Evolutionary conservation across 345 rosid genomes (phyloP).

Genomic region (Eucalyptus cladocalyx): DNA sequence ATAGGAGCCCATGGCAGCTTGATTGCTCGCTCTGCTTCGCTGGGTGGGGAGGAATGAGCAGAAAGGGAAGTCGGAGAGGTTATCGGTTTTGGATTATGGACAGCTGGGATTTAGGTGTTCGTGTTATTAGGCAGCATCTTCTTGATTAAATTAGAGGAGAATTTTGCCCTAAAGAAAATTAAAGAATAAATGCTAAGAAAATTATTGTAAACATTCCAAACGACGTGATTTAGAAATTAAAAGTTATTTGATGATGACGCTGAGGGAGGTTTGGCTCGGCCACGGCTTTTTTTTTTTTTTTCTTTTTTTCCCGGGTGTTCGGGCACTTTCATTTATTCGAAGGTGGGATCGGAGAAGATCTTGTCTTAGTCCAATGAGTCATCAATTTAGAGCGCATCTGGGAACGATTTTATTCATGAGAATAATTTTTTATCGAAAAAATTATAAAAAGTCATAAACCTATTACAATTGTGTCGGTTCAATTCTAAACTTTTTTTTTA

Average conservation of each 20-base stretch:
- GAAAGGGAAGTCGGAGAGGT: background rate
- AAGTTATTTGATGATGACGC: background rate
- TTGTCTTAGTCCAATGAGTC: fast-evolving
- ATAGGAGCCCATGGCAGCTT: conserved; percentile 23
- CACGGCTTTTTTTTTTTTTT: background rate
- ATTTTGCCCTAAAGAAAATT: background rate
- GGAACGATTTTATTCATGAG: fast-evolving
- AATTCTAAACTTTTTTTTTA: too few species aligned
- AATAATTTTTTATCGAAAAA: too few species aligned
- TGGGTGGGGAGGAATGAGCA: background rate
- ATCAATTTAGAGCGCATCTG: too few species aligned
- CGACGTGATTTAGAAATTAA: too few species aligned
- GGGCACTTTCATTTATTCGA: too few species aligned
- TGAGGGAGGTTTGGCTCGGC: background rate
- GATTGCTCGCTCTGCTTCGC: background rate
- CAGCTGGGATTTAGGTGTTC: background rate
- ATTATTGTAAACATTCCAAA: background rate
- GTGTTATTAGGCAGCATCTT: background rate
- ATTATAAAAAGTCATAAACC: too few species aligned
- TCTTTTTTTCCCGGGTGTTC: fast-evolving
- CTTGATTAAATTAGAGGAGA: background rate
- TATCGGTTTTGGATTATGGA: background rate
- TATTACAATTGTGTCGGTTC: too few species aligned
- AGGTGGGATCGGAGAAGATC: too few species aligned
- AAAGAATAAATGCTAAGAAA: background rate